phyloP scores from a whole-genome alignment of 345 rosid genomes.

The Populus deltoides region DNA sequence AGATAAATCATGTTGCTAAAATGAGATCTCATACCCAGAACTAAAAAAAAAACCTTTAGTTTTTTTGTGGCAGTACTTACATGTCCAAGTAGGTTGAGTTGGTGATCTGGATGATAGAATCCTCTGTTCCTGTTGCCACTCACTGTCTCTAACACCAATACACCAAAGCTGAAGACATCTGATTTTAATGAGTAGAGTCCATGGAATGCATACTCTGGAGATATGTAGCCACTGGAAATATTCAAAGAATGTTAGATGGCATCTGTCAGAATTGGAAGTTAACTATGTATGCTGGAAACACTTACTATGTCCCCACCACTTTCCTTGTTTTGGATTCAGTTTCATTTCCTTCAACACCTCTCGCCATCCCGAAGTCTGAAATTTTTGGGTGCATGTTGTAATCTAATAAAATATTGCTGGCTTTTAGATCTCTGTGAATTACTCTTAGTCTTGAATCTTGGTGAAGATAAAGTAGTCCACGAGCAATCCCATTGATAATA shows the following conservation, averaged over 20 bases:
- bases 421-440: slow-evolving; percentile 34
- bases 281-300: background rate
- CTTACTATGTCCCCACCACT: slow-evolving; percentile 3
- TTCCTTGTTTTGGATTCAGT: background rate
- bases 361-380: background rate
- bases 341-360: background rate
- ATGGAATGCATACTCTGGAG: background rate
- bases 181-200: background rate
- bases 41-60: no score
- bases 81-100: slow-evolving; percentile 3
- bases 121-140: background rate
- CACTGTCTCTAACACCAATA: background rate
- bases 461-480: slow-evolving; percentile 31
- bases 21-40: no score
- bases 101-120: background rate
- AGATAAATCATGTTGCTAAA: no score
- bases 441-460: slow-evolving; percentile 39
- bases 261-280: background rate
- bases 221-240: slow-evolving; percentile 1
- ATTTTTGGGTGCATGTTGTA: background rate
- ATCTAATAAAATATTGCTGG: background rate
- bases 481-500: slow-evolving; percentile 38
- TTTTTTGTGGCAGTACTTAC: background rate
- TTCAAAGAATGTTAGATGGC: background rate
- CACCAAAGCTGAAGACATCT: background rate